Conservation (phyloP, 148 eudicot species). For the Rhododendron griersonianum region DNA sequence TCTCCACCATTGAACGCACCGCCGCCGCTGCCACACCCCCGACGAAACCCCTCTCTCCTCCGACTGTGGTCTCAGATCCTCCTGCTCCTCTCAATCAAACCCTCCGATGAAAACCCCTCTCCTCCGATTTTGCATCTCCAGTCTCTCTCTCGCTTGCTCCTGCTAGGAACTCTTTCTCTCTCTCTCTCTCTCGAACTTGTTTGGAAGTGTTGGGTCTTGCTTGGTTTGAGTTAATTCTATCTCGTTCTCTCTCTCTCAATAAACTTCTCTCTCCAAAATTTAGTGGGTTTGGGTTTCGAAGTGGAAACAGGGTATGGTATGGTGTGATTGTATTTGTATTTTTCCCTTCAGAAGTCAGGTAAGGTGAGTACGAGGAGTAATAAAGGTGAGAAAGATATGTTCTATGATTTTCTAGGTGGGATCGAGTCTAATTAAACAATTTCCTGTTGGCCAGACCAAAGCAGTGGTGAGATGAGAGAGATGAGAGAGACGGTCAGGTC, state of each 20-base stretch:
- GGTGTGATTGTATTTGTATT: neutral
- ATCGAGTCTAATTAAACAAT: neutral
- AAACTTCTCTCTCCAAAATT: neutral
- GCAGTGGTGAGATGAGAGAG: neutral
- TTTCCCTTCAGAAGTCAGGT: constrained; percentile 9
- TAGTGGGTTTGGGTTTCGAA: neutral
- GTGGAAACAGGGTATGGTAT: neutral
- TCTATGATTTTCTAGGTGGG: neutral
- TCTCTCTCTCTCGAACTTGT: neutral
- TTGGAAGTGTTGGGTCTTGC: neutral
- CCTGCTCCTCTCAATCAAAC: too few species aligned
- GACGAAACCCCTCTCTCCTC: too few species aligned
- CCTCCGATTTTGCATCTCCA: too few species aligned
- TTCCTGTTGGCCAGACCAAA: constrained; percentile 10
- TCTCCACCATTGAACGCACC: too few species aligned
- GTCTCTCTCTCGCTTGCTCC: too few species aligned
- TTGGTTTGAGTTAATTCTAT: neutral
- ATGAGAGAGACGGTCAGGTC: neutral
- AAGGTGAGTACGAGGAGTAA: neutral
- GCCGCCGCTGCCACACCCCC: too few species aligned
- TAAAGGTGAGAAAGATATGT: neutral
- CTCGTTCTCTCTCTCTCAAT: neutral
- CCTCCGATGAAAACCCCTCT: too few species aligned
- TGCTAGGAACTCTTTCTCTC: constrained; percentile 6
- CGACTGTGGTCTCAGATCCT: too few species aligned